These are phyloP conservation scores for Lasiosphaeriaceae sp. DNA, from an alignment of 495 filamentous ascomycete genomes.

Conservation along the genomic window DNA sequence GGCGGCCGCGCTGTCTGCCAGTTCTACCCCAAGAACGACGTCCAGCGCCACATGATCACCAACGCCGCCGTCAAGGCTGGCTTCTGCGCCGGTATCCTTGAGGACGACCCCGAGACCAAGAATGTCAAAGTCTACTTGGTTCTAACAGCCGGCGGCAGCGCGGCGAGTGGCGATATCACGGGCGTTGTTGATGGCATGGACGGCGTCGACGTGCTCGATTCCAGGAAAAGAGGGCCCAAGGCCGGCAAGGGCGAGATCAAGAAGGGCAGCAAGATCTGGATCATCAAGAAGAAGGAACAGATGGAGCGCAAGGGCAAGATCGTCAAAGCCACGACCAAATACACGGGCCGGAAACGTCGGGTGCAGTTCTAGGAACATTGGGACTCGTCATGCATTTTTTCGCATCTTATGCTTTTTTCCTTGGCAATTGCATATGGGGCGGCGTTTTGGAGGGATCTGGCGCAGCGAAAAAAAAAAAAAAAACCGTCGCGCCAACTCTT, in stretches of 20 bases:
- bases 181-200: slow-evolving; percentile 83
- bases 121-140: slow-evolving; percentile 93
- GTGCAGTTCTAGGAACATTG: slow-evolving; percentile 37
- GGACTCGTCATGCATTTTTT: neutral
- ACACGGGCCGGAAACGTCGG: slow-evolving; percentile 84
- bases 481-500: neutral
- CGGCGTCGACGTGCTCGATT: slow-evolving; percentile 78
- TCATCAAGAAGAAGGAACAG: slow-evolving; percentile 91
- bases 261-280: slow-evolving; percentile 88
- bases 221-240: slow-evolving; percentile 51
- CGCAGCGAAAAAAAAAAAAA: neutral
- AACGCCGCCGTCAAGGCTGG: slow-evolving; percentile 85
- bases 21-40: slow-evolving; percentile 95
- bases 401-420: neutral
- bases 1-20: slow-evolving; percentile 93
- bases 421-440: slow-evolving; percentile 2
- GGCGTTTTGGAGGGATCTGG: slow-evolving; percentile 15
- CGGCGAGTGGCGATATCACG: slow-evolving; percentile 73
- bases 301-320: slow-evolving; percentile 92
- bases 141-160: slow-evolving; percentile 79
- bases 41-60: slow-evolving; percentile 87
- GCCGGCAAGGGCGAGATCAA: slow-evolving; percentile 49
- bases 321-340: slow-evolving; percentile 85
- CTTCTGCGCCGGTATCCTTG: slow-evolving; percentile 90
- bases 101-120: slow-evolving; percentile 95